Base-by-base conservation (phyloP, 2,329 filamentous ascomycete species). In the Colletotrichum ledebouriae region DNA sequence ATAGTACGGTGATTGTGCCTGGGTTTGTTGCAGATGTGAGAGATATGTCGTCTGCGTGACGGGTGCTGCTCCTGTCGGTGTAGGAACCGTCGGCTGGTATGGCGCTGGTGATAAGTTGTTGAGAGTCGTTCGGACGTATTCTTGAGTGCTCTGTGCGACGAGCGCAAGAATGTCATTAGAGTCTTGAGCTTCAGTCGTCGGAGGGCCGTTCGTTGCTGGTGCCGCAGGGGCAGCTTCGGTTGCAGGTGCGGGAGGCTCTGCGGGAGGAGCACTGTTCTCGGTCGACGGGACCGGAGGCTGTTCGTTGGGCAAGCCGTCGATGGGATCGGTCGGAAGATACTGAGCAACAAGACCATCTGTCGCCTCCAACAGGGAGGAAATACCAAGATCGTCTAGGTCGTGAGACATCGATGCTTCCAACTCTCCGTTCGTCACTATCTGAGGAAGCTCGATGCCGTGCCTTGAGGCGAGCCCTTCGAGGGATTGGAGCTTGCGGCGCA, bases 61-160 rank as follows among this genome's bases (percentile, higher is more conserved):
- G 72, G 77, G 77, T 53, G 71, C 75, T 63, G 81, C 77, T 58
- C 77, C 76, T 66, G 50, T 50, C 44, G 37, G 52, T 22, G 77
- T 76, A 4, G 80, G 80, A 10, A 82, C 79, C 17, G 79, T 81
- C 22, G 80, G 80, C 59, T 82, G 80, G 56, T 82, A 83, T 0
- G 81, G 79, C 37, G 80, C 76, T 20, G 81, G 80, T 3, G 81
- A 83, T 12, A 83, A 70, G 25, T 79, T 80, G 68, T 82, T 78
- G 7, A 83, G 73, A 3, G 81, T 83, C 4, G 78, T 83, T 64
- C 79, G 79, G 46, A 83, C 81, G 59, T 83, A 83, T 63, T 83
- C 80, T 10, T 79, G 80, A 0, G 81, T 83, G 70, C 81, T 83
- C 70, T 82, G 80, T 0, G 80, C 81, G 11, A 83, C 81, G 22